Evolutionary conservation across 2,329 filamentous ascomycete genomes (phyloP).

Genomic region (Ascochyta clinopodiicola): DNA sequence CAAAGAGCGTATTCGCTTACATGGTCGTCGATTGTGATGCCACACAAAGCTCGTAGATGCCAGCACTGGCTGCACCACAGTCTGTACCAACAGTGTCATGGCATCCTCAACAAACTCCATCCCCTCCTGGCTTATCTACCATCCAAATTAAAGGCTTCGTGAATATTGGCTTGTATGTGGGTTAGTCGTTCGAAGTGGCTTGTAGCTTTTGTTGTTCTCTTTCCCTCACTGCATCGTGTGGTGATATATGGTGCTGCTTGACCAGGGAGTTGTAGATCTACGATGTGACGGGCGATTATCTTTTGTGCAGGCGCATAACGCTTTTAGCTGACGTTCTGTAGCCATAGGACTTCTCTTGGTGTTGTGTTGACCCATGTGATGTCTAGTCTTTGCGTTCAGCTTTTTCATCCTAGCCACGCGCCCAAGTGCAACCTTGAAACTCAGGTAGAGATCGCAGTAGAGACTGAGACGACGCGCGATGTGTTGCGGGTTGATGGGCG

Average conservation of each 20-base stretch:
- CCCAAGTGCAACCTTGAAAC: not conserved
- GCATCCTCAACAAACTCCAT: not conserved
- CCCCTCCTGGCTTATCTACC: not conserved
- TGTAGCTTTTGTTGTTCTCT: not conserved
- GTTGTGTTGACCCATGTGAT: not conserved
- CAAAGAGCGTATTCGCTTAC: not conserved
- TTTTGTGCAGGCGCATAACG: not conserved
- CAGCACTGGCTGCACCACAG: not conserved
- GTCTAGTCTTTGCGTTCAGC: not conserved
- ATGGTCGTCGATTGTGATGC: not conserved
- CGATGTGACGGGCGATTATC: not conserved
- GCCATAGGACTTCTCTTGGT: not conserved
- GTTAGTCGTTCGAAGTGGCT: not conserved
- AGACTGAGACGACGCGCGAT: not conserved
- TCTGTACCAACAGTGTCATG: not conserved
- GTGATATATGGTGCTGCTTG: not conserved
- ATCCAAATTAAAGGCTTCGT: not conserved
- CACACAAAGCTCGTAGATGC: not conserved
- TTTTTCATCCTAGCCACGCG: not conserved
- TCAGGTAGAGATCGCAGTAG: not conserved
- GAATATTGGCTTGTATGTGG: too few relatives aligned
- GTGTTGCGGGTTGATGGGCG: not conserved
- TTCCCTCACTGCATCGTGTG: too few relatives aligned
- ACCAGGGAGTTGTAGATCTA: not conserved
- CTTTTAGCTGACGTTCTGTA: not conserved